Percentiles rank a stretch among this genome's conserved stretches.
These are phyloP conservation scores for Candida sp. DNA, from an alignment of 1,139 yeast genomes.

Conservation along the genomic window DNA sequence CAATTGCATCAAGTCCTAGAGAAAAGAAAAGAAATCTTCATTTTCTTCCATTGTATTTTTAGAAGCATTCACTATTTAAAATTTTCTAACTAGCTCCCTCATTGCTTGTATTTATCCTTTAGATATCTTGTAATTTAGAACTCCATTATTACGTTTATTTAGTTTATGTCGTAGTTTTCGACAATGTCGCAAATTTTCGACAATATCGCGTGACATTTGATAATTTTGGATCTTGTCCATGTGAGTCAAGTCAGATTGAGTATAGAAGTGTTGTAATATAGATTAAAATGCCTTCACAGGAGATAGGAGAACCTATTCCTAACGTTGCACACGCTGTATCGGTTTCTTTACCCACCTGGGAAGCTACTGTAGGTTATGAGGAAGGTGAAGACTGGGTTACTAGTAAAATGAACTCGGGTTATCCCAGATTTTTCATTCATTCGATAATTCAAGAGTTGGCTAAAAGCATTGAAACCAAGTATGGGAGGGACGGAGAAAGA, in stretches of 20 bases:
- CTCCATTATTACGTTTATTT: neutral
- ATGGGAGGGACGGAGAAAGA: slow-evolving; percentile 74
- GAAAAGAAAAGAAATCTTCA: neutral
- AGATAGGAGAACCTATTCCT: slow-evolving; percentile 83
- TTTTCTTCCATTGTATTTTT: neutral
- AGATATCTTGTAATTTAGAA: neutral
- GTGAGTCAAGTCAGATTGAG: too few species aligned
- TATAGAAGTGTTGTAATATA: too few species aligned
- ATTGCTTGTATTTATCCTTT: neutral
- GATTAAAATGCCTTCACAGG: slow-evolving; percentile 29
- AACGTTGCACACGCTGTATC: slow-evolving; percentile 92
- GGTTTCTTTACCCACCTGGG: slow-evolving; percentile 94
- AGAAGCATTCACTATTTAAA: neutral
- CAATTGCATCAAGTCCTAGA: slow-evolving; percentile 58
- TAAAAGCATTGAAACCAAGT: slow-evolving; percentile 47
- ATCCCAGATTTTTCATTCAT: slow-evolving; percentile 87
- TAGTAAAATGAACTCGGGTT: slow-evolving; percentile 79
- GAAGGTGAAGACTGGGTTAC: slow-evolving; percentile 86
- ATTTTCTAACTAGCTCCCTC: neutral
- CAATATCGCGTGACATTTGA: too few species aligned
- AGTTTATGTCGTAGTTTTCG: neutral
- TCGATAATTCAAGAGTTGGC: slow-evolving; percentile 63
- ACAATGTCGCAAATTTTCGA: too few species aligned
- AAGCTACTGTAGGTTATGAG: slow-evolving; percentile 87
- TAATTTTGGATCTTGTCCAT: too few species aligned